Evolutionary conservation across 2,329 filamentous ascomycete genomes (phyloP), one percentile per base, ranked within the genome.

Genomic region (Samsoniella hepiali): DNA sequence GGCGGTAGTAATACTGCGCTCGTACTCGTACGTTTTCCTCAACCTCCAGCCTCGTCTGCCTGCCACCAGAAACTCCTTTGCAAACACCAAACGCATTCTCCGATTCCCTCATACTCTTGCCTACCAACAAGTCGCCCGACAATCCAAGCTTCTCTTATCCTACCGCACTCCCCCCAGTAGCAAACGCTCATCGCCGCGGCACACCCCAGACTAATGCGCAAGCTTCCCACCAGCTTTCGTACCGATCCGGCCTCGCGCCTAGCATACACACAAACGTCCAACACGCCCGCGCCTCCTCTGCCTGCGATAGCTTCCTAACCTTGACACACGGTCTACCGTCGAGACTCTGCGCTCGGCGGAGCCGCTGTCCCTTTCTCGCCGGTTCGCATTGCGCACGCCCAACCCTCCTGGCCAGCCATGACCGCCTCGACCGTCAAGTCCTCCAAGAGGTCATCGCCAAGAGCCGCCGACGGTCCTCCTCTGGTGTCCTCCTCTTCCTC

Each of bases 311-410:
- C 42, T 7, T 49, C 51, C 5, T 32, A 3, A 42, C 10, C 34
- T 32, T 31, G 40, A 47, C 44, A 47, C 51, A 62, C 50, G 51
- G 59, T 42, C 59, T 56, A 62, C 59, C 59, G 59, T 62, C 59
- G 59, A 62, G 59, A 50, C 59, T 56, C 51, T 55, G 59, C 51
- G 51, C 59, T 62, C 59, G 59, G 31, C 59, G 59, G 59, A 53
- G 59, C 50, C 59, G 59, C 59, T 62, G 51, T 31, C n/a, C 40
- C 22, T 31, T 22, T 22, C 29, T 17, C 17, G 15, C 32, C 51
- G 13, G 32, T 27, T 45, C 38, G 44, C 6, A 22, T 34, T 50
- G 9, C 40, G 38, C 42, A 11, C 38, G 9, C 38, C 8, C 22
- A 51, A 17, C 27, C 32, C 45, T 38, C n/a, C 13, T 17, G 47